Percentiles rank a stretch among this genome's conserved stretches.
phyloP scores from a whole-genome alignment of 768 basidiomycete genomes.

The Hygrophorus russula region DNA sequence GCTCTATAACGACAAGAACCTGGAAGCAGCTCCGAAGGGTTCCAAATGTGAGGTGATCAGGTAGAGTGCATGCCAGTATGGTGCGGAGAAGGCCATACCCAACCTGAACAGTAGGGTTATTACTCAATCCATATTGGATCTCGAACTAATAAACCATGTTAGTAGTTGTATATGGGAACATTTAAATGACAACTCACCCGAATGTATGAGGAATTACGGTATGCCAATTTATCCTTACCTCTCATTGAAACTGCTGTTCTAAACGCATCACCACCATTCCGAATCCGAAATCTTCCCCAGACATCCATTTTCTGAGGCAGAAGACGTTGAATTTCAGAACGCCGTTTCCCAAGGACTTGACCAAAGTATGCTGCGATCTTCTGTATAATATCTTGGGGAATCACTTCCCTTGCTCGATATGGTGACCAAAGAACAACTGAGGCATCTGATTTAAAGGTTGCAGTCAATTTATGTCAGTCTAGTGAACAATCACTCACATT shows the following conservation, averaged over 20 bases:
- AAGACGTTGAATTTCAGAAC: background rate
- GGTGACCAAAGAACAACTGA: slow-evolving; percentile 10
- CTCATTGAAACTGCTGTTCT: background rate
- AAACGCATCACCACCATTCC: slow-evolving; percentile 16
- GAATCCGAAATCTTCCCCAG: slow-evolving; percentile 17
- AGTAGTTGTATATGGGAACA: background rate
- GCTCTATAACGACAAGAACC: slow-evolving; percentile 8
- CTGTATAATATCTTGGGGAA: slow-evolving; percentile 3
- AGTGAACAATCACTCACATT: slow-evolving; percentile 5
- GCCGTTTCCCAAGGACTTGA: slow-evolving; percentile 3
- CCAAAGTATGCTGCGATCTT: slow-evolving; percentile 12
- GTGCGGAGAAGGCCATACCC: slow-evolving; percentile 9
- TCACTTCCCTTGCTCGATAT: background rate
- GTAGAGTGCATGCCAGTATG: slow-evolving; percentile 8
- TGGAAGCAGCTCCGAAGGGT: background rate
- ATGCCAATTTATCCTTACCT: background rate
- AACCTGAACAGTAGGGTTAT: background rate
- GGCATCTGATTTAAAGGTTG: slow-evolving; percentile 10
- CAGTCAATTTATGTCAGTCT: background rate
- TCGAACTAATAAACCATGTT: slow-evolving; percentile 1
- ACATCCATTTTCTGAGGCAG: slow-evolving; percentile 10
- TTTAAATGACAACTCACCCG: slow-evolving; percentile 2
- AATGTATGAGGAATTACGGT: slow-evolving; percentile 1
- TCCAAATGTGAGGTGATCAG: background rate
- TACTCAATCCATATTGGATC: background rate